A percentile compares a stretch with the other conserved stretches of the same genome.
phyloP scores from a whole-genome alignment of 805 yeast genomes.

The Huiozyma naganishii region DNA sequence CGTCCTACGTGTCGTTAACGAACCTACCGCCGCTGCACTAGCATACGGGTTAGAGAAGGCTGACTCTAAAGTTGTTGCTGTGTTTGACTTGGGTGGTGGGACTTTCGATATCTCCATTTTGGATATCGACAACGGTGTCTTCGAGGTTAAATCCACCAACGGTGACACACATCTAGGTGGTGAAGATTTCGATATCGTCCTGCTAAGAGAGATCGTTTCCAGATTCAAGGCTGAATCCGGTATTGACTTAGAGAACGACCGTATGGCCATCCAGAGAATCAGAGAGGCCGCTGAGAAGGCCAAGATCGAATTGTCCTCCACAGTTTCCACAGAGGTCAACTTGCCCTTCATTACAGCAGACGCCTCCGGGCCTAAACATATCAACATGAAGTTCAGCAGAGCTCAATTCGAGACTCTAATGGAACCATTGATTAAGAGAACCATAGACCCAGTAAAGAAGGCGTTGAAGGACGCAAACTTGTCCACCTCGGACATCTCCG shows the following conservation, averaged over 20 bases:
- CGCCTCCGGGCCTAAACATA: conserved; percentile 61
- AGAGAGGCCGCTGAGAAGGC: conserved; percentile 79
- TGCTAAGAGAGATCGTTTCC: conserved; percentile 75
- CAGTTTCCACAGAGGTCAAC: conserved; percentile 54
- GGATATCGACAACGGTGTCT: conserved; percentile 95
- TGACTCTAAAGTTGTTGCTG: conserved; percentile 78
- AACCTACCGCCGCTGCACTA: conserved; percentile 86
- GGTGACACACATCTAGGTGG: conserved; percentile 88
- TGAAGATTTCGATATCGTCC: conserved; percentile 76
- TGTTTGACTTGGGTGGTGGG: conserved; percentile 97
- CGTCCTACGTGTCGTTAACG: conserved; percentile 68
- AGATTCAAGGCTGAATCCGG: conserved; percentile 67
- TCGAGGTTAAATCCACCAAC: conserved; percentile 94
- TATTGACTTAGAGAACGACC: conserved; percentile 46
- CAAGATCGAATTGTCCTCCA: conserved; percentile 69
- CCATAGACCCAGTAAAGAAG: conserved; percentile 66
- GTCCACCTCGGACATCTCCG: conserved; percentile 57
- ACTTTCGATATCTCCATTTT: conserved; percentile 93
- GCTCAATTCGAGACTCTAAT: conserved; percentile 63
- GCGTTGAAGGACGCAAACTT: conserved; percentile 70
- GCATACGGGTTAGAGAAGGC: conserved; percentile 88
- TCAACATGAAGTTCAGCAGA: conserved; percentile 55
- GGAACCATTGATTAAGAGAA: conserved; percentile 55
- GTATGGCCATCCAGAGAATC: conserved; percentile 66
- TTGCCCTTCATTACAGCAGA: conserved; percentile 78